Conservation (phyloP, 805 yeast genomes). For the Blastobotrys mokoenaii region DNA sequence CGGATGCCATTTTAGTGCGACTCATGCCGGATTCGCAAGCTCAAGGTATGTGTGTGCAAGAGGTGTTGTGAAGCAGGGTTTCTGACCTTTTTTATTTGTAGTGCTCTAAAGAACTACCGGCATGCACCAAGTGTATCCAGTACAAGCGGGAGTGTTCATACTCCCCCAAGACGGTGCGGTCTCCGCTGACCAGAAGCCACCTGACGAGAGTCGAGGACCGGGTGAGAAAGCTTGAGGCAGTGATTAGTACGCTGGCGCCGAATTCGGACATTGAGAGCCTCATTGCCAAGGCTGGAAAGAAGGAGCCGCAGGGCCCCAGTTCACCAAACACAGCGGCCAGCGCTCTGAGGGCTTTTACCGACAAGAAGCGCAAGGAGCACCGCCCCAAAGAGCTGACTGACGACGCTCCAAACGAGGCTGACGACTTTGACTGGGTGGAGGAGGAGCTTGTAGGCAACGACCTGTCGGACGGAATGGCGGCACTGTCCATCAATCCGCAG, state of each 20-base stretch:
- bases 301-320: neutral
- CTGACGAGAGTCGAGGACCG: slow-evolving; percentile 65
- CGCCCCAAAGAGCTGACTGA: slow-evolving; percentile 24
- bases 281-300: slow-evolving; percentile 14
- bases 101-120: slow-evolving; percentile 73
- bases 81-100: slow-evolving; percentile 1
- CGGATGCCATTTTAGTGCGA: slow-evolving; percentile 59
- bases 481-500: slow-evolving; percentile 40
- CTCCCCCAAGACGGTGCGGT: slow-evolving; percentile 68
- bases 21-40: slow-evolving; percentile 70
- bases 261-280: slow-evolving; percentile 38
- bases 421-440: slow-evolving; percentile 56
- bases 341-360: slow-evolving; percentile 1
- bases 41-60: slow-evolving; percentile 32
- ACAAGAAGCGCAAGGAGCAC: slow-evolving; percentile 9
- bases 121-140: slow-evolving; percentile 63
- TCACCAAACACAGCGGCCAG: neutral
- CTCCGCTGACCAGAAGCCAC: slow-evolving; percentile 69
- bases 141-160: slow-evolving; percentile 71
- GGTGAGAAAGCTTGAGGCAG: slow-evolving; percentile 38
- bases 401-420: slow-evolving; percentile 37
- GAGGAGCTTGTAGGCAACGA: slow-evolving; percentile 32
- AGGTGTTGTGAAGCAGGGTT: neutral
- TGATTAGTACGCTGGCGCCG: slow-evolving; percentile 38
- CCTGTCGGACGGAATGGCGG: slow-evolving; percentile 56